Evolutionary conservation across 164 flowering plant genomes (phyloP).

Genomic region (Stephania japonica): DNA sequence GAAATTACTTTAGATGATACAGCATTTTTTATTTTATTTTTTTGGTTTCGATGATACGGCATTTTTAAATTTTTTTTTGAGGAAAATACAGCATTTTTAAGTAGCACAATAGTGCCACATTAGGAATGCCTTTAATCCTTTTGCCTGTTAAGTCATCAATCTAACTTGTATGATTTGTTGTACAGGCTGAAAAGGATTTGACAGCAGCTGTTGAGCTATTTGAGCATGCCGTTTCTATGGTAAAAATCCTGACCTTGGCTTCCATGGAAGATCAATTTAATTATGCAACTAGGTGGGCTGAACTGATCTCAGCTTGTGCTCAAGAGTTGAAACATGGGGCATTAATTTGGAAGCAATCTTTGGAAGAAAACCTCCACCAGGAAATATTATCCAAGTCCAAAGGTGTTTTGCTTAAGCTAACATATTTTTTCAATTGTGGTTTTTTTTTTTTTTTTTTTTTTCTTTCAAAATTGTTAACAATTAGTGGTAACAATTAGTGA

Average conservation of each 20-base stretch:
- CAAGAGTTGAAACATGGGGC: conserved; percentile 75
- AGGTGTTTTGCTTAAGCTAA: conserved; percentile 36
- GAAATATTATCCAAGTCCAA: conserved; percentile 42
- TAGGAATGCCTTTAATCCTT: conserved; percentile 3
- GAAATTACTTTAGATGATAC: too few species aligned
- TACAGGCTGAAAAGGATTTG: conserved; percentile 63
- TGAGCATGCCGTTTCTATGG: conserved; percentile 41
- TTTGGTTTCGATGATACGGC: background rate
- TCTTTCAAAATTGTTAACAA: background rate
- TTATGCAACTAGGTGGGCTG: conserved; percentile 60
- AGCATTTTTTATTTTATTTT: too few species aligned
- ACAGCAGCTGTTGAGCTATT: conserved; percentile 47
- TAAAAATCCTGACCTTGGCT: conserved; percentile 44
- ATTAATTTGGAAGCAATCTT: conserved; percentile 55
- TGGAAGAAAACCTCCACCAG: conserved; percentile 33
- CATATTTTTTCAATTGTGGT: background rate
- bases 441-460: too few species aligned
- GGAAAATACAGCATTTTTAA: background rate
- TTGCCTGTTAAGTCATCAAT: background rate
- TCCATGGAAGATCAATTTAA: conserved; percentile 48
- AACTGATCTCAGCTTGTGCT: conserved; percentile 57
- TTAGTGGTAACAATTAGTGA: conserved; percentile 1
- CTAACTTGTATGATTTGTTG: conserved; percentile 12
- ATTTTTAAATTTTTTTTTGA: too few species aligned
- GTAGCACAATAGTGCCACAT: background rate